Conservation (phyloP, 2,329 filamentous ascomycete genomes). For the Fonsecaea monophora region DNA sequence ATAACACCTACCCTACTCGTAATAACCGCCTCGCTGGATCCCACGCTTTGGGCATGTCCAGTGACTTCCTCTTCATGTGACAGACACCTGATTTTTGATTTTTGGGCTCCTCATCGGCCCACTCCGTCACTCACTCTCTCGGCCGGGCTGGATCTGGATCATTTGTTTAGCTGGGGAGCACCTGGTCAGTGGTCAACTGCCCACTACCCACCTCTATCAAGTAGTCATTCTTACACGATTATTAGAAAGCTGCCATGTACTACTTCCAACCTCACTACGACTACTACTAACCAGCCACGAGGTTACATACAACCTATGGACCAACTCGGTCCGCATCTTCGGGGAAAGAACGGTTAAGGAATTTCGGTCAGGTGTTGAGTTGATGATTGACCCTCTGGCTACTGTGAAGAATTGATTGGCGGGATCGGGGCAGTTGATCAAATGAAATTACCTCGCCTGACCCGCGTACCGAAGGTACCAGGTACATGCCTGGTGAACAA, state of each 20-base stretch:
- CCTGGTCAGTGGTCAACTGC: neutral
- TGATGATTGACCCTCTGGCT: too few relatives aligned
- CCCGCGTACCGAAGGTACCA: slow-evolving; percentile 13
- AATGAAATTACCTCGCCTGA: slow-evolving; percentile 16
- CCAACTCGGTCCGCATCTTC: neutral
- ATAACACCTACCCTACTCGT: neutral
- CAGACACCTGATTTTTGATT: slow-evolving; percentile 8
- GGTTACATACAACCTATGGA: neutral
- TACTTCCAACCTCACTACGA: neutral
- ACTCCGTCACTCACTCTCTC: neutral
- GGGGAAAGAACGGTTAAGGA: slow-evolving; percentile 14
- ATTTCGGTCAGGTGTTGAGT: too few relatives aligned
- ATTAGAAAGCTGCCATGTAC: neutral
- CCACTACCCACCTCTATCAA: too few relatives aligned
- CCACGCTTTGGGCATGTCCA: neutral
- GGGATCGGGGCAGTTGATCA: neutral
- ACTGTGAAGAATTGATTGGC: too few relatives aligned
- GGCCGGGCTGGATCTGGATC: neutral
- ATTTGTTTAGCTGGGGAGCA: neutral
- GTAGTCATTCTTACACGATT: neutral
- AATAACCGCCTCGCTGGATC: neutral
- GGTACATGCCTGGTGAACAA: slow-evolving; percentile 1
- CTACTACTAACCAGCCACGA: neutral
- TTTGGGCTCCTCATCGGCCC: neutral
- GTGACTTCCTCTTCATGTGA: slow-evolving; percentile 8